Conservation (phyloP, 2,329 filamentous ascomycete species). For the Sarocladiaceae sp. region DNA sequence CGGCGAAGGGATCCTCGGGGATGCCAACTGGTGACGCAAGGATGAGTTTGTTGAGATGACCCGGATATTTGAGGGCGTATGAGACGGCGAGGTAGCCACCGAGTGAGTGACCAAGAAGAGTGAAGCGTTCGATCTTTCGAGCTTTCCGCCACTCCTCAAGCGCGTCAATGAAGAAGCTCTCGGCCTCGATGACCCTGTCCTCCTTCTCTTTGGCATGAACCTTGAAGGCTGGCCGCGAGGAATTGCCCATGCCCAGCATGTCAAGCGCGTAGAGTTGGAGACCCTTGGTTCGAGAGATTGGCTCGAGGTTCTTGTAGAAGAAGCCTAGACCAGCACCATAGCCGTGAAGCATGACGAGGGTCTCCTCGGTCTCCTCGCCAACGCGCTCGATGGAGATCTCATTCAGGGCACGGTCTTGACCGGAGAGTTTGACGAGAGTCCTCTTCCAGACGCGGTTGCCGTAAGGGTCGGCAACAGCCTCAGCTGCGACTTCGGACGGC, state of each 20-base stretch:
- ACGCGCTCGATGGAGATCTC: conserved; percentile 87
- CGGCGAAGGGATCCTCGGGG: conserved; percentile 88
- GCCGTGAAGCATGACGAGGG: conserved; percentile 91
- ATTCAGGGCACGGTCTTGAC: conserved; percentile 83
- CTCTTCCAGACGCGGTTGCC: conserved; percentile 84
- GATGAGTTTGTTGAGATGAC: conserved; percentile 91
- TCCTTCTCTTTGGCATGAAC: conserved; percentile 78
- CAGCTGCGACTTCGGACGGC: conserved; percentile 36
- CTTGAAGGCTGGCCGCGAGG: conserved; percentile 76
- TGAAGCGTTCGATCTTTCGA: conserved; percentile 88
- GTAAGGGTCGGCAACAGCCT: conserved; percentile 65
- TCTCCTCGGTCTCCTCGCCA: conserved; percentile 75
- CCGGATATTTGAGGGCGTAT: conserved; percentile 95
- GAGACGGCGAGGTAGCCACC: conserved; percentile 94
- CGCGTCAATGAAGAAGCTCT: conserved; percentile 93
- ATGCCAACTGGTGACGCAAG: conserved; percentile 92
- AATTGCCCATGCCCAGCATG: conserved; percentile 91
- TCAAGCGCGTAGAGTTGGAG: conserved; percentile 95
- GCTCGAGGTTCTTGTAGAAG: conserved; percentile 98
- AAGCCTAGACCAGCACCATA: conserved; percentile 96
- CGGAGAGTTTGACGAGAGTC: conserved; percentile 76
- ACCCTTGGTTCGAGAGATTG: conserved; percentile 69
- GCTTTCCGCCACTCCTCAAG: conserved; percentile 93
- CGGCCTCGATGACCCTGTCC: conserved; percentile 80
- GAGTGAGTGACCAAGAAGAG: conserved; percentile 85